These are phyloP conservation scores for Trichoderma semiorbis DNA, from an alignment of 2,329 filamentous ascomycete species.

Conservation along the genomic window DNA sequence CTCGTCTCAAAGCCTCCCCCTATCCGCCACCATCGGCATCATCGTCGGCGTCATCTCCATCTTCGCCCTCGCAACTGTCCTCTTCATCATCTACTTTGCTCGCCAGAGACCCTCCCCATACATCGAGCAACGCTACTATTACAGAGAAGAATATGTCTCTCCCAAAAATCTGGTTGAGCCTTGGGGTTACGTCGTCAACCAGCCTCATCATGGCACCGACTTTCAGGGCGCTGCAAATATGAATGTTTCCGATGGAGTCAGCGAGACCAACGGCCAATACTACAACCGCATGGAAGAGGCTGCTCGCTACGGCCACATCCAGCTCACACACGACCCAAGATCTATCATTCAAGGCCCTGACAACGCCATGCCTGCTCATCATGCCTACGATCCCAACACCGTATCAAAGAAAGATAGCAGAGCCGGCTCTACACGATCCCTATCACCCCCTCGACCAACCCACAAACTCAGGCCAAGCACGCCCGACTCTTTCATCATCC, in stretches of 20 bases:
- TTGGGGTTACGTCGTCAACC: conserved; percentile 28
- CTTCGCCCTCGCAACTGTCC: conserved; percentile 39
- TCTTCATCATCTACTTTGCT: conserved; percentile 49
- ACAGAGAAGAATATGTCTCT: conserved; percentile 19
- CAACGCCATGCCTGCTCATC: conserved; percentile 44
- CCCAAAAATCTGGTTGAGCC: conserved; percentile 24
- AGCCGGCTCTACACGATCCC: background rate
- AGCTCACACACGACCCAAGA: conserved; percentile 31
- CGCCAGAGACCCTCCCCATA: conserved; percentile 37
- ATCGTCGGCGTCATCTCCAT: conserved; percentile 43
- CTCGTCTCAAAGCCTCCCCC: conserved; percentile 36
- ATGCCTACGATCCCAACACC: conserved; percentile 38
- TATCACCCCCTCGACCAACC: conserved; percentile 13
- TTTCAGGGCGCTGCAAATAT: background rate
- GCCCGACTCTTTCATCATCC: conserved; percentile 34
- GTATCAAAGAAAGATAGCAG: background rate
- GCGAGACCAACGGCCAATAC: conserved; percentile 37
- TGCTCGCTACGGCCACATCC: conserved; percentile 15
- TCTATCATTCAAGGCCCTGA: conserved; percentile 22
- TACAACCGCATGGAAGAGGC: conserved; percentile 39
- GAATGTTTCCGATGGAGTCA: conserved; percentile 24
- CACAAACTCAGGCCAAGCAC: conserved; percentile 23
- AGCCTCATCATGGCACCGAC: conserved; percentile 18
- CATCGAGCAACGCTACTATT: conserved; percentile 16
- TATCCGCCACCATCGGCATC: conserved; percentile 53